Conservation (phyloP, 2,329 filamentous ascomycete genomes). For the Fusarium chuoi region DNA sequence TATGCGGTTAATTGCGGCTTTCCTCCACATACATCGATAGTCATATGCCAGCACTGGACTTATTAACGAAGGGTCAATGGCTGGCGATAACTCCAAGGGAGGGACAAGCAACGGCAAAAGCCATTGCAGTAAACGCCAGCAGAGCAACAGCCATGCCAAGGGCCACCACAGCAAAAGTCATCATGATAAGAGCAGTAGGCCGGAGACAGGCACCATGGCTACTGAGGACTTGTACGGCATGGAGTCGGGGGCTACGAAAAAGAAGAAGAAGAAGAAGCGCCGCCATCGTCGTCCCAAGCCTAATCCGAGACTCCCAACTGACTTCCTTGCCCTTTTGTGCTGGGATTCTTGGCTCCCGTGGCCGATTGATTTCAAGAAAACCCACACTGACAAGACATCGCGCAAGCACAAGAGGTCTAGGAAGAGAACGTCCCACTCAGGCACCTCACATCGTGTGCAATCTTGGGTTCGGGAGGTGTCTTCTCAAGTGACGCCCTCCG, state of each 20-base stretch:
- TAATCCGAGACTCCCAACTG: not conserved
- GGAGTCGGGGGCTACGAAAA: not conserved
- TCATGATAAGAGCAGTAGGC: not conserved
- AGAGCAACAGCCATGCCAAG: not conserved
- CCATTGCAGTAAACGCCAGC: not conserved
- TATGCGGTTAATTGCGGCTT: not conserved
- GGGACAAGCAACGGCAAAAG: conserved; percentile 8
- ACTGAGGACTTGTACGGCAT: not conserved
- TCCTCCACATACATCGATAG: not conserved
- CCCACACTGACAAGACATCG: not conserved
- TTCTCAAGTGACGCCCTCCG: not conserved
- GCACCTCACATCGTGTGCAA: not conserved
- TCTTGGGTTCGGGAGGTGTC: not conserved
- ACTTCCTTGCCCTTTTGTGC: not conserved
- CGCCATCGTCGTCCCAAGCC: not conserved
- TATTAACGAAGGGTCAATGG: not conserved
- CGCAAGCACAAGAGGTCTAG: conserved; percentile 6
- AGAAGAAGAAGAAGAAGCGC: not conserved
- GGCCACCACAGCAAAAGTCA: not conserved
- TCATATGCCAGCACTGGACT: not conserved
- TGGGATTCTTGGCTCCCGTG: not conserved
- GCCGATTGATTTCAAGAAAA: not conserved
- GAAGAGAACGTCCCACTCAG: not conserved
- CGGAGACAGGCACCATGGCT: not conserved
- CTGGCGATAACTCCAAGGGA: not conserved